Base-by-base conservation (phyloP, 2,329 filamentous ascomycete genomes). In the Aaosphaeria pasadenensis region DNA sequence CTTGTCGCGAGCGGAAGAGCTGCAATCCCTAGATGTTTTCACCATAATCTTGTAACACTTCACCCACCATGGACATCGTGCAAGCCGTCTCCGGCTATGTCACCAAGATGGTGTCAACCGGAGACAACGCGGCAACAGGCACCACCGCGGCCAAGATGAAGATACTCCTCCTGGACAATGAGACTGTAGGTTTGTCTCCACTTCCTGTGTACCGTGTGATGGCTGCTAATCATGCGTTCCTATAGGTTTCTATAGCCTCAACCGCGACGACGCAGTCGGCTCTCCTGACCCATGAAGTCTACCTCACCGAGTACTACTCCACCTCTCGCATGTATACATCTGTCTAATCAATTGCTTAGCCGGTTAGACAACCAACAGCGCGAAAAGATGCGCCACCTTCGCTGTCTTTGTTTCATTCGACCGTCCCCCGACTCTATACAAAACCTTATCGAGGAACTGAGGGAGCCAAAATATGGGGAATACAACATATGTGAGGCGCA, bases 361-460 rank as follows among this genome's bases (percentile, higher is more conserved):
- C 90, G 94, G 50, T 77, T 99, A 48, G 94, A 97, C 68, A 97
- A 96, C 60, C 77, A 82, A 50, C 85, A 85, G 54, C 84, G 94
- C 42, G 95, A 99, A 75, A 96, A 95, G 79, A 97, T 99, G 94
- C 87, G 94, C 53, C 94, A 99, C 75, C 79, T 99, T 45, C 85
- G 91, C 45, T 99, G 94, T 70, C 76, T 97, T 30, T 96, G 91
- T 67, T 92, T 99, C 59, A 82, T 99, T 42, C 86, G 95, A 38
- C 94, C 94, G 6, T 96, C 92, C 0, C 82, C 92, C 9, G 90
- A 95, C 58, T 95, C 92, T 5, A 91, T 97, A 64, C 91, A 99
- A 66, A 83, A 88, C 53, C 81, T 99, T 45, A 92, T 99, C 58
- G 94, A 99, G 64, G 94, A 99, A 75, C 80, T 99, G 47, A 83